A percentile compares a stretch with the other conserved stretches of the same genome.
Evolutionary conservation across 2,329 filamentous ascomycete genomes (phyloP).

Genomic region (Ophiostoma australiae): DNA sequence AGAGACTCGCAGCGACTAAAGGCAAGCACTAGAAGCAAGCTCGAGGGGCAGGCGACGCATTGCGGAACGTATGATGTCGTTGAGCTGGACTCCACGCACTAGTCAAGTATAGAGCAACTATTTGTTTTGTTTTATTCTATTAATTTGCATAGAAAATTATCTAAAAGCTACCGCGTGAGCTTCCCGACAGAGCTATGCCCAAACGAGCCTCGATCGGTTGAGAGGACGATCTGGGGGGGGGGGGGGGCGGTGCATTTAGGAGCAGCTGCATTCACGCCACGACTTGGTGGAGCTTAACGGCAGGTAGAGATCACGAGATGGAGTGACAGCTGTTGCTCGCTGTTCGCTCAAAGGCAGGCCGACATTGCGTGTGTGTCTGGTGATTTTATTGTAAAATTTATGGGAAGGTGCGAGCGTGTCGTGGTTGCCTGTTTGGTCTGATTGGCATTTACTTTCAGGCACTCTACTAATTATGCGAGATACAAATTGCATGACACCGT

Average conservation of each 20-base stretch:
- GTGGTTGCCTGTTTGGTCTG: not conserved
- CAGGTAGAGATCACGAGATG: too few species aligned
- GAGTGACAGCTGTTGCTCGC: not conserved
- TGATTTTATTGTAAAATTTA: not conserved
- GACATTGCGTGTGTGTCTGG: not conserved
- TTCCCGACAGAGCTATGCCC: constrained; percentile 18
- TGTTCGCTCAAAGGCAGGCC: not conserved
- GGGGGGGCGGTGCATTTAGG: not conserved
- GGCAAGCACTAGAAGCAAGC: not conserved
- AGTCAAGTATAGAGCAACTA: not conserved
- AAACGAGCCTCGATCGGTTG: constrained; percentile 15
- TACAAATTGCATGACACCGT: not conserved
- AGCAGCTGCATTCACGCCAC: not conserved
- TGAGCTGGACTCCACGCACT: constrained; percentile 7
- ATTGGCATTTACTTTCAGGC: not conserved
- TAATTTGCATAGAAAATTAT: too few species aligned
- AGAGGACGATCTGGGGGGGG: constrained; percentile 17
- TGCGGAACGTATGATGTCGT: constrained; percentile 19
- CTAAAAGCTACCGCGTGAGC: not conserved
- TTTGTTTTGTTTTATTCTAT: not conserved
- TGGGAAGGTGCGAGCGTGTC: not conserved
- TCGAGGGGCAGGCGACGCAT: constrained; percentile 1
- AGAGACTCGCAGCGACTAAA: not conserved
- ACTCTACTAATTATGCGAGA: too few species aligned
- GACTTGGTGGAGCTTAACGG: too few species aligned